These are phyloP conservation scores for Blyttiomyces sp. DNA, from an alignment of 371 early-diverging fungal species.

Conservation along the genomic window DNA sequence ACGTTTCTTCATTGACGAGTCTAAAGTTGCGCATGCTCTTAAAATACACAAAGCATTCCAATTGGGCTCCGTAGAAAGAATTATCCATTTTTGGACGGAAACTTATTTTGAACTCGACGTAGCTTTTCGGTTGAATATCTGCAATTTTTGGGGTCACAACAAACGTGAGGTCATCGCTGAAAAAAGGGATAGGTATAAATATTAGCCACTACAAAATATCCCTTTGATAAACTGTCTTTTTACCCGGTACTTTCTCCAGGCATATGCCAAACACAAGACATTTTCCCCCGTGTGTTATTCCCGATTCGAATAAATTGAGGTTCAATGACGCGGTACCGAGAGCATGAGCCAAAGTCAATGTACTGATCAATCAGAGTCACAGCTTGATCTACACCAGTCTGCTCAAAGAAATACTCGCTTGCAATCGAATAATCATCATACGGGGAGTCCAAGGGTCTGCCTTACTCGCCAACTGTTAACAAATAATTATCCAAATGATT, in stretches of 20 bases:
- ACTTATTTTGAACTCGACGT: slow-evolving; percentile 37
- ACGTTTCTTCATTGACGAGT: slow-evolving; percentile 47
- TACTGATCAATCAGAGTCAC: slow-evolving; percentile 37
- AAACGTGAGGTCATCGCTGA: slow-evolving; percentile 36
- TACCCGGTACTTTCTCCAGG: slow-evolving; percentile 32
- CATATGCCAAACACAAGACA: slow-evolving; percentile 48
- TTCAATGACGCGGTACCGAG: slow-evolving; percentile 44
- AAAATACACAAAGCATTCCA: slow-evolving; percentile 52
- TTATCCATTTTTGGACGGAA: slow-evolving; percentile 48
- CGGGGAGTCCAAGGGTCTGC: slow-evolving; percentile 24
- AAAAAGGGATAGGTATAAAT: not conserved
- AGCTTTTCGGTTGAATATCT: slow-evolving; percentile 37
- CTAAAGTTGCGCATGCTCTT: slow-evolving; percentile 55
- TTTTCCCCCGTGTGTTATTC: slow-evolving; percentile 49
- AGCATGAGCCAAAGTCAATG: slow-evolving; percentile 51
- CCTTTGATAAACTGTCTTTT: not conserved
- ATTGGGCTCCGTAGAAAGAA: slow-evolving; percentile 40
- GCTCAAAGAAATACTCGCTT: slow-evolving; percentile 47
- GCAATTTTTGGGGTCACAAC: slow-evolving; percentile 32
- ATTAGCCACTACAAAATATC: not conserved
- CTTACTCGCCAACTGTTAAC: too few species aligned
- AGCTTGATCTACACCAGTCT: slow-evolving; percentile 26
- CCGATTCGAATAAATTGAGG: slow-evolving; percentile 32
- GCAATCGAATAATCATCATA: slow-evolving; percentile 29
- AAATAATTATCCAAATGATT: too few species aligned